A percentile compares a stretch with the other conserved stretches of the same genome.
Conservation (phyloP, 257 asterid genomes). For the Przewalskia tangutica region DNA sequence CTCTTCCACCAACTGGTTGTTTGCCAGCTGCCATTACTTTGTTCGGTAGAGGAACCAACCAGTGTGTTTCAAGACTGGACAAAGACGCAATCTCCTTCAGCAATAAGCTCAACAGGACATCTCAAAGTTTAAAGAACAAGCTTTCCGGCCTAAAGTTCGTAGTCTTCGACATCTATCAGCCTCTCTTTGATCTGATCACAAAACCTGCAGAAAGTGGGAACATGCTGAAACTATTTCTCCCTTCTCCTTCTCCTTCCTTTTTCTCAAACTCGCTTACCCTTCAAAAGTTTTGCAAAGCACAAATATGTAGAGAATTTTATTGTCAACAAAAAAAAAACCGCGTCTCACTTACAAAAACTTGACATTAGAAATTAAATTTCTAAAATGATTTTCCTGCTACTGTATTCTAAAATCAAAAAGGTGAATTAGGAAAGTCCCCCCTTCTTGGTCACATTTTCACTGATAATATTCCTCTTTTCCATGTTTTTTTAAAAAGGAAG, state of each 20-base stretch:
- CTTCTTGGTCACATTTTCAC: background rate
- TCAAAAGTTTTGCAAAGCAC: conserved; percentile 3
- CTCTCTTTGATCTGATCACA: conserved; percentile 48
- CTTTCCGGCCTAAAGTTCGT: conserved; percentile 64
- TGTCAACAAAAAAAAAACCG: background rate
- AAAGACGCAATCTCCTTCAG: conserved; percentile 56
- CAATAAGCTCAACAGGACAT: conserved; percentile 46
- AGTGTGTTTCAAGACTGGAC: conserved; percentile 56
- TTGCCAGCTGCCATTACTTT: conserved; percentile 76
- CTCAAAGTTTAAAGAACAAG: conserved; percentile 41
- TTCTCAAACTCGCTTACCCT: background rate
- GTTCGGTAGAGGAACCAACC: conserved; percentile 53
- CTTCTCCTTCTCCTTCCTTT: background rate
- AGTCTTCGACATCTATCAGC: conserved; percentile 66
- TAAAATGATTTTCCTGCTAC: background rate
- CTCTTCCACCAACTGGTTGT: conserved; percentile 74
- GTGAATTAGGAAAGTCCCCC: background rate
- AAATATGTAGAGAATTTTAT: background rate
- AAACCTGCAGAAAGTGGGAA: conserved; percentile 51
- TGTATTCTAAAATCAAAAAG: background rate
- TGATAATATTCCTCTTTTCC: background rate
- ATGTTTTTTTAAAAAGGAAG: conserved; percentile 73
- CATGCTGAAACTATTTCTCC: background rate
- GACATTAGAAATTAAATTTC: background rate
- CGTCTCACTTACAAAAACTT: background rate